Conservation (phyloP, 1,284 basidiomycete genomes). For the Anthracocystis walkeri region DNA sequence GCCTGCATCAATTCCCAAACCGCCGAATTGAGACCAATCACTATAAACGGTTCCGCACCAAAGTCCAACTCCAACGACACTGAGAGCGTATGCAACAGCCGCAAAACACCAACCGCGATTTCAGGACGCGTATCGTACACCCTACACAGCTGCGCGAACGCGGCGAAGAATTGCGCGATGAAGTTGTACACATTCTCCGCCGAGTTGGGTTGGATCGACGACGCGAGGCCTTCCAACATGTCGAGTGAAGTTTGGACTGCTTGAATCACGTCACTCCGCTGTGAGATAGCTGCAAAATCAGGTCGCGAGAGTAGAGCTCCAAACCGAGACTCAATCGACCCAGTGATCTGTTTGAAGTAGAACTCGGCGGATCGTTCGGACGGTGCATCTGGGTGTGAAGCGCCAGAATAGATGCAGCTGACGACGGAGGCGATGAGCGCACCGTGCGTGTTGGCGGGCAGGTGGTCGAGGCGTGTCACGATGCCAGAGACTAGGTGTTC, state of each 20-base stretch:
- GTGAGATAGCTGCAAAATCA: constrained; percentile 45
- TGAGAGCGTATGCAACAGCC: constrained; percentile 41
- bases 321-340: constrained; percentile 54
- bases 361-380: constrained; percentile 40
- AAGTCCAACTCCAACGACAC: constrained; percentile 46
- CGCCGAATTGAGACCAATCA: constrained; percentile 39
- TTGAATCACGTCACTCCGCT: constrained; percentile 51
- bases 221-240: constrained; percentile 58
- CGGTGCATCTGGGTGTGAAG: constrained; percentile 25
- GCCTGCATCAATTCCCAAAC: constrained; percentile 41
- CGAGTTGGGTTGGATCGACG: constrained; percentile 51
- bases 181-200: constrained; percentile 54
- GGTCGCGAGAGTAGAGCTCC: constrained; percentile 42
- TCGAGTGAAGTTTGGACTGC: constrained; percentile 56
- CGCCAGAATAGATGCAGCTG: constrained; percentile 59
- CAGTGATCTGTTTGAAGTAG: constrained; percentile 57
- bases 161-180: constrained; percentile 48
- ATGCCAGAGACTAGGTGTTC: constrained; percentile 51
- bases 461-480: constrained; percentile 45
- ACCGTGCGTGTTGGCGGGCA: constrained; percentile 61
- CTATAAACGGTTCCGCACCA: constrained; percentile 41
- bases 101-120: constrained; percentile 40
- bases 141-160: constrained; percentile 45
- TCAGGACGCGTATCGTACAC: constrained; percentile 50
- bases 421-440: constrained; percentile 57